These are phyloP conservation scores for Allium fistulosum DNA, from an alignment of 106 monocot genomes.

Conservation along the genomic window DNA sequence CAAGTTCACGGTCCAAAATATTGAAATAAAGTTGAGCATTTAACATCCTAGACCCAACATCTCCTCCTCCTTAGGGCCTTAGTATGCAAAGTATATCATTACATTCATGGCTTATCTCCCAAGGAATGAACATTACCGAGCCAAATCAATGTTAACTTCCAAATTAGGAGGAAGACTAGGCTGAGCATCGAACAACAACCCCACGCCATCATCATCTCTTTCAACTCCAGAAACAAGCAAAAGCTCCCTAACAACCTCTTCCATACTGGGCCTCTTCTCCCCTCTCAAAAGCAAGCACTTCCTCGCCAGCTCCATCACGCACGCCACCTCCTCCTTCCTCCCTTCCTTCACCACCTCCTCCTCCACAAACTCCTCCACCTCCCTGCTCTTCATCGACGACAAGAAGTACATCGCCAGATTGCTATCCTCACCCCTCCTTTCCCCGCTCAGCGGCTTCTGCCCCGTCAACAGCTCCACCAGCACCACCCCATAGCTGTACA, in stretches of 20 bases:
- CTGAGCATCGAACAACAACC: conserved; percentile 8
- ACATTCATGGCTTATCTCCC: too few relatives aligned
- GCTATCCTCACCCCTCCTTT: conserved; percentile 16
- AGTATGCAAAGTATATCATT: too few relatives aligned
- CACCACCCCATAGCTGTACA: conserved; percentile 58
- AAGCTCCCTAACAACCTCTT: conserved; percentile 28
- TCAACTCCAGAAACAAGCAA: conserved; percentile 6
- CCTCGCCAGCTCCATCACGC: neutral
- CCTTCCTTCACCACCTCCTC: conserved; percentile 16
- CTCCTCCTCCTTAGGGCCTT: too few relatives aligned
- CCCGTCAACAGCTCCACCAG: conserved; percentile 29
- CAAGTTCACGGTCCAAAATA: too few relatives aligned
- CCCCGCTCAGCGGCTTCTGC: neutral
- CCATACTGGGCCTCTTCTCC: conserved; percentile 25
- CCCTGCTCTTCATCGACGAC: conserved; percentile 22
- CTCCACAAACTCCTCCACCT: conserved; percentile 16
- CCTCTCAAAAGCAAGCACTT: conserved; percentile 31
- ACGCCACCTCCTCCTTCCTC: conserved; percentile 13
- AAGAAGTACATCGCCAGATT: conserved; percentile 30
- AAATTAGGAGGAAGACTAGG: conserved; percentile 12
- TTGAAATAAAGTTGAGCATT: too few relatives aligned
- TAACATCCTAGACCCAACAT: too few relatives aligned
- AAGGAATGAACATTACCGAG: conserved; percentile 3
- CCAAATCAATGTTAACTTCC: conserved; percentile 4
- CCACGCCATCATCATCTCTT: neutral